A percentile compares a stretch with the other conserved stretches of the same genome.
Evolutionary conservation across 805 yeast genomes (phyloP).

Genomic region (Scheffersomyces amazonensis): DNA sequence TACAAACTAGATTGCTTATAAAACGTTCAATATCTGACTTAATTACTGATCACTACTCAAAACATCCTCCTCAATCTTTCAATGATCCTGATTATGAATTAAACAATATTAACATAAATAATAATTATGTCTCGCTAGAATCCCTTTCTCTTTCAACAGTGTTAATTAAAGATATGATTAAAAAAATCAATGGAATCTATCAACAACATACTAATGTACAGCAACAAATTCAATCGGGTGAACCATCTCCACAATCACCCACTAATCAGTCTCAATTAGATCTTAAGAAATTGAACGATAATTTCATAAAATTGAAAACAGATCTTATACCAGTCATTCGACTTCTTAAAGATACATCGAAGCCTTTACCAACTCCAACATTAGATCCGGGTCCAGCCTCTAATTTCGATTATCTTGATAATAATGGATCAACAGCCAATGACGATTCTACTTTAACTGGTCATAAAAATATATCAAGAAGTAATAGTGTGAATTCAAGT

Average conservation of each 20-base stretch:
- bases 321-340: constrained; percentile 65
- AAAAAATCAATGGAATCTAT: constrained; percentile 15
- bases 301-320: constrained; percentile 54
- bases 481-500: constrained; percentile 6
- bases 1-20: constrained; percentile 57
- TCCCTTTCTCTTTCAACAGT: constrained; percentile 33
- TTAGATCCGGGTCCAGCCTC: constrained; percentile 36
- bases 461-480: background rate
- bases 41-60: constrained; percentile 31
- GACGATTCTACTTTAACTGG: background rate
- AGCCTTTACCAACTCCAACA: constrained; percentile 68
- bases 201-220: constrained; percentile 12
- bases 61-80: constrained; percentile 19
- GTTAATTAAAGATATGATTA: constrained; percentile 34
- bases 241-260: constrained; percentile 9
- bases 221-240: constrained; percentile 2
- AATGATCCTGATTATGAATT: constrained; percentile 27
- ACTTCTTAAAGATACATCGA: constrained; percentile 58
- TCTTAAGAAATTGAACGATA: constrained; percentile 46
- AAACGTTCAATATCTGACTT: constrained; percentile 60
- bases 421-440: background rate
- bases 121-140: constrained; percentile 34
- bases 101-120: constrained; percentile 31
- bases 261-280: constrained; percentile 15
- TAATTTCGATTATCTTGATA: constrained; percentile 1